These are phyloP conservation scores for Aeminium ludgeri DNA, from an alignment of 495 filamentous ascomycete genomes.

Conservation along the genomic window DNA sequence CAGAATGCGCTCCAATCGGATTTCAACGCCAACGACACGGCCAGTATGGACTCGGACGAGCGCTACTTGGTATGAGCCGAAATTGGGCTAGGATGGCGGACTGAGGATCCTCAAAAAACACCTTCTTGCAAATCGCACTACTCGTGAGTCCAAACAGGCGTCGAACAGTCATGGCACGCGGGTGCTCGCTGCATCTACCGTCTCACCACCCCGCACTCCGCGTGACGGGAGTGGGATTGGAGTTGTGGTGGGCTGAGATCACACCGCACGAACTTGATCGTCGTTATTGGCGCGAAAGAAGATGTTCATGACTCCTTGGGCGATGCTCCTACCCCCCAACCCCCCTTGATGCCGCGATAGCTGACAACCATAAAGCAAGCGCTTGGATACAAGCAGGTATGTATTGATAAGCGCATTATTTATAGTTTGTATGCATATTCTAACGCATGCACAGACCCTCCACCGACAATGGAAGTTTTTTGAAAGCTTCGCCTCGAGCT, in stretches of 20 bases:
- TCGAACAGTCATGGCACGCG: slow-evolving; percentile 20
- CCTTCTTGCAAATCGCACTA: slow-evolving; percentile 7
- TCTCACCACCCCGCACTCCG: slow-evolving; percentile 5
- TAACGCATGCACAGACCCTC: slow-evolving; percentile 9
- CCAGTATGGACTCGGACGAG: slow-evolving; percentile 19
- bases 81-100: not conserved
- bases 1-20: slow-evolving; percentile 20
- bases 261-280: slow-evolving; percentile 24
- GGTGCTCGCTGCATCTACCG: slow-evolving; percentile 15
- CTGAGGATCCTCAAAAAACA: slow-evolving; percentile 2
- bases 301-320: slow-evolving; percentile 19
- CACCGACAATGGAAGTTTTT: slow-evolving; percentile 27
- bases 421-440: too few relatives aligned
- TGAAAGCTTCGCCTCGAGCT: slow-evolving; percentile 39
- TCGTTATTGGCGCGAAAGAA: slow-evolving; percentile 22
- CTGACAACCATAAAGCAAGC: slow-evolving; percentile 13
- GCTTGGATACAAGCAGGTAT: slow-evolving; percentile 21
- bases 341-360: not conserved
- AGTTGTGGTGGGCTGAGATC: slow-evolving; percentile 18
- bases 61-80: slow-evolving; percentile 20
- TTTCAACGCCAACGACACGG: slow-evolving; percentile 14
- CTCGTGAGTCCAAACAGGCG: slow-evolving; percentile 11
- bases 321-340: slow-evolving; percentile 9
- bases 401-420: not conserved
- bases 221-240: slow-evolving; percentile 7